Percentiles rank a stretch among this genome's conserved stretches.
Evolutionary conservation across 2,329 filamentous ascomycete genomes (phyloP).

Genomic region (Aspergillus luchuensis): DNA sequence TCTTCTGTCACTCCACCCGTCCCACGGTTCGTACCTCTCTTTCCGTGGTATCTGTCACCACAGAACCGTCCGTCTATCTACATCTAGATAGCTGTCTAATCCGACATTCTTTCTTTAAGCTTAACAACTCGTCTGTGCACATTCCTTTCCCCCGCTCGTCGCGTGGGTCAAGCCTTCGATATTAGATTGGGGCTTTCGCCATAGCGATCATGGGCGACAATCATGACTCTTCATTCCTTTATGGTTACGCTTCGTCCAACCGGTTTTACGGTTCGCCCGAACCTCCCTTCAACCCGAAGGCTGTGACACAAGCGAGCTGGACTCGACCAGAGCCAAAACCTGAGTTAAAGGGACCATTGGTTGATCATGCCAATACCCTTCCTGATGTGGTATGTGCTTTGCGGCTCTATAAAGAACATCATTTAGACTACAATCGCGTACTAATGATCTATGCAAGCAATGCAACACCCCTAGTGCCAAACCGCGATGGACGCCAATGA

Average conservation of each 20-base stretch:
- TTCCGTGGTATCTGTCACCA: constrained; percentile 1
- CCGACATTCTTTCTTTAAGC: constrained; percentile 27
- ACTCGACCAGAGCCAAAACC: constrained; percentile 61
- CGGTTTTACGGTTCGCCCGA: constrained; percentile 55
- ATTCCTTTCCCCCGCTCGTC: constrained; percentile 30
- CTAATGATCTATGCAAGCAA: constrained; percentile 34
- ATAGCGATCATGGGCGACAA: constrained; percentile 50
- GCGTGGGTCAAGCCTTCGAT: constrained; percentile 43
- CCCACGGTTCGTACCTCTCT: constrained; percentile 9
- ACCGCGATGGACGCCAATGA: constrained; percentile 66
- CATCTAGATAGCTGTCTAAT: not conserved
- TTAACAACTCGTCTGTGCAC: constrained; percentile 19
- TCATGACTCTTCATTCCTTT: constrained; percentile 70
- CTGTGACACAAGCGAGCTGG: constrained; percentile 77
- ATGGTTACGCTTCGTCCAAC: constrained; percentile 60
- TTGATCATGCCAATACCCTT: constrained; percentile 76
- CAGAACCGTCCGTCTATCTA: not conserved
- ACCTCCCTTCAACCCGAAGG: constrained; percentile 79
- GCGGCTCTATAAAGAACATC: not conserved
- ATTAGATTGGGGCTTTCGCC: constrained; percentile 23
- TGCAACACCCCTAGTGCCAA: constrained; percentile 63
- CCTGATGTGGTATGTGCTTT: constrained; percentile 67
- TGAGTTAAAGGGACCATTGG: constrained; percentile 72
- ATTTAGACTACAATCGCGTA: constrained; percentile 7
- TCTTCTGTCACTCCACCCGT: constrained; percentile 1